These are phyloP conservation scores for Vitis hybrid DNA, from an alignment of 177 flowering plant genomes.

Conservation along the genomic window DNA sequence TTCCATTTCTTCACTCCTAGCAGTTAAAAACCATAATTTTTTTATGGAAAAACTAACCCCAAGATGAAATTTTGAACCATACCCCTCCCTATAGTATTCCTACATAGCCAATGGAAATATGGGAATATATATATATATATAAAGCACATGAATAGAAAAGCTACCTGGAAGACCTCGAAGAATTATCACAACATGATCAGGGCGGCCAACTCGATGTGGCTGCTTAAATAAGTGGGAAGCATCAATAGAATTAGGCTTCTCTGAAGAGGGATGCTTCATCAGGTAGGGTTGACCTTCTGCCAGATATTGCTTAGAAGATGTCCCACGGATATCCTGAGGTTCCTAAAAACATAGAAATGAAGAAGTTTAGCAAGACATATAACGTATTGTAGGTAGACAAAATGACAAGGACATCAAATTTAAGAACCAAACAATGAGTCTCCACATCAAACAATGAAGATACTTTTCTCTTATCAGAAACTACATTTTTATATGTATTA, in stretches of 20 bases:
- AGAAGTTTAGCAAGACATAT: background rate
- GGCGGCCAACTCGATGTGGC: slow-evolving; percentile 76
- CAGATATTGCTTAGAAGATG: slow-evolving; percentile 23
- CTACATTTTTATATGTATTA: no score
- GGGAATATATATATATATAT: background rate
- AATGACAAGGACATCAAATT: background rate
- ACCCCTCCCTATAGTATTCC: no score
- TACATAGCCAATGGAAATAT: no score
- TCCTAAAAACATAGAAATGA: slow-evolving; percentile 20
- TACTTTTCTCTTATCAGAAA: no score
- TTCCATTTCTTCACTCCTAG: no score
- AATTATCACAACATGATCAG: slow-evolving; percentile 89
- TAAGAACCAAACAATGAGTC: background rate
- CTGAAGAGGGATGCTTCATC: slow-evolving; percentile 31
- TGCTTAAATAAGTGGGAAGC: slow-evolving; percentile 67
- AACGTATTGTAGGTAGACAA: background rate
- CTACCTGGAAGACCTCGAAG: slow-evolving; percentile 99
- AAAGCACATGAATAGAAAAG: background rate
- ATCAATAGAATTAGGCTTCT: slow-evolving; percentile 65
- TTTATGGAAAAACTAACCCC: no score
- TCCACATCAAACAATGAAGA: no score
- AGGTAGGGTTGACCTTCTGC: slow-evolving; percentile 35
- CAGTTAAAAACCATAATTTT: no score
- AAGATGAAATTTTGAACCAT: no score
- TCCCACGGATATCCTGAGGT: slow-evolving; percentile 19